Percentiles rank a stretch among this genome's conserved stretches.
phyloP scores from a whole-genome alignment of 768 basidiomycete genomes.

The Boletus tomentosulus region DNA sequence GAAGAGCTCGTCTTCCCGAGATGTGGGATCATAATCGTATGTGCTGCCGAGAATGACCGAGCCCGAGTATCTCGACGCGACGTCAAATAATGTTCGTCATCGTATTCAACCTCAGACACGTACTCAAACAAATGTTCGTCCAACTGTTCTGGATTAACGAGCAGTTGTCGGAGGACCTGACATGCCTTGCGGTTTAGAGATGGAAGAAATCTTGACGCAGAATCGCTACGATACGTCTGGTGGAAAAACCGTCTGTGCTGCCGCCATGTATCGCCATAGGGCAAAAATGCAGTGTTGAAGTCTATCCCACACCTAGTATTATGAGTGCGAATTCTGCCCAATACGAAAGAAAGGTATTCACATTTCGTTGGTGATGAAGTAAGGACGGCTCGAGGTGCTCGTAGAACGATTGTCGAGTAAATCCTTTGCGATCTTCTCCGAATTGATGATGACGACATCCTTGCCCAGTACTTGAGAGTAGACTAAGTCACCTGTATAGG shows the following conservation, averaged over 20 bases:
- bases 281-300: conserved; percentile 16
- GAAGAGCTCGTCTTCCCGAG: conserved; percentile 6
- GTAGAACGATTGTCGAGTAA: conserved; percentile 36
- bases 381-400: conserved; percentile 48
- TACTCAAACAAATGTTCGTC: conserved; percentile 30
- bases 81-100: neutral
- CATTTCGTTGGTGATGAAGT: conserved; percentile 13
- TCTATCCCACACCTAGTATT: conserved; percentile 9
- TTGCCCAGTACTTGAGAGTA: neutral
- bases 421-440: conserved; percentile 5
- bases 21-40: conserved; percentile 10
- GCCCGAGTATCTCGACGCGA: conserved; percentile 3
- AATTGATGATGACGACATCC: conserved; percentile 8
- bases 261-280: conserved; percentile 29
- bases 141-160: conserved; percentile 29
- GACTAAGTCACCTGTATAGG: conserved; percentile 4
- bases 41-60: conserved; percentile 1
- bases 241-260: conserved; percentile 24
- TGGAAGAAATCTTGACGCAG: conserved; percentile 21
- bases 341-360: neutral
- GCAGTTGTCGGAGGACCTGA: conserved; percentile 27
- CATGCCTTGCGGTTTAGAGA: conserved; percentile 23
- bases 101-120: neutral
- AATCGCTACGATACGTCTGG: conserved; percentile 15
- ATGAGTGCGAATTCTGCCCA: neutral